Evolutionary conservation across 1,139 yeast species (phyloP).

Genomic region (Pichia norvegensis): DNA sequence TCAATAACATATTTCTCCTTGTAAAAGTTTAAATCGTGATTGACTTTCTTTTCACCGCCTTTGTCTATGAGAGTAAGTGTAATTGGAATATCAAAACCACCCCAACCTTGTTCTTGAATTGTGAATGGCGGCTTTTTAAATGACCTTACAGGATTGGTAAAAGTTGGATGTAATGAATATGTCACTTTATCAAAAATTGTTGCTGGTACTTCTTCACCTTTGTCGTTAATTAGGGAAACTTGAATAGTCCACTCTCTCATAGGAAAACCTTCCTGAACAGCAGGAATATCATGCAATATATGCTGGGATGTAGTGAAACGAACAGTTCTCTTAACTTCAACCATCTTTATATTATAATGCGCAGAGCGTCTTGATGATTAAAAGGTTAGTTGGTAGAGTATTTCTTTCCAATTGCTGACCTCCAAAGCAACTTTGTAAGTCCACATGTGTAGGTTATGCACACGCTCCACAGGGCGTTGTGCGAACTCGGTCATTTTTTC

Average conservation of each 20-base stretch:
- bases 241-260: constrained; percentile 90
- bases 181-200: constrained; percentile 86
- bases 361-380: not conserved
- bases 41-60: constrained; percentile 78
- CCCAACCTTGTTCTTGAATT: constrained; percentile 97
- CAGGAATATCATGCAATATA: constrained; percentile 74
- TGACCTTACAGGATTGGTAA: constrained; percentile 77
- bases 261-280: constrained; percentile 88
- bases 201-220: constrained; percentile 83
- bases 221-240: constrained; percentile 64
- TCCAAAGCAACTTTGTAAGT: not conserved
- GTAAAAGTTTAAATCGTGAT: constrained; percentile 83
- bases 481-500: not conserved
- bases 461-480: not conserved
- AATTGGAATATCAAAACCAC: constrained; percentile 88
- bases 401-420: not conserved
- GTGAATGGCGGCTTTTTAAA: constrained; percentile 81
- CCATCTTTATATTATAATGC: constrained; percentile 18
- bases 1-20: constrained; percentile 71
- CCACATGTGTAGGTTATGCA: not conserved
- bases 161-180: constrained; percentile 91
- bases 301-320: constrained; percentile 85
- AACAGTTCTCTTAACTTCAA: constrained; percentile 65
- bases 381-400: not conserved
- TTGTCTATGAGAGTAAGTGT: constrained; percentile 72